Evolutionary conservation across 192 early-diverging fungal genomes (phyloP), one percentile per base, ranked within the genome.

Genomic region (Entomortierella parvispora): DNA sequence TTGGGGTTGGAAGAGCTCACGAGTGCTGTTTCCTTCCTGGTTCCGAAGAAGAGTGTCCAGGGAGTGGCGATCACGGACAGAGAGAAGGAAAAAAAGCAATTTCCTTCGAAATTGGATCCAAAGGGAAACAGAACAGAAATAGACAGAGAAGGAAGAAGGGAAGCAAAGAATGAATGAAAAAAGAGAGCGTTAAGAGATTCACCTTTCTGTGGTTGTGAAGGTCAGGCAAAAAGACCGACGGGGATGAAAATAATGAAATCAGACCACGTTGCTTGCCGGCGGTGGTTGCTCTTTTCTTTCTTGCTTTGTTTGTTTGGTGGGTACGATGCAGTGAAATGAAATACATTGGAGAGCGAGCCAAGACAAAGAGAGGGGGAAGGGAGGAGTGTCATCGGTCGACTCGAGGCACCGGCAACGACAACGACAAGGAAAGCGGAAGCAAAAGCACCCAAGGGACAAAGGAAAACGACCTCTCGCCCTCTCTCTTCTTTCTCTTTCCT

Each of bases 1-100:
- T n/a, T n/a, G n/a, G n/a, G n/a, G n/a, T n/a, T n/a, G n/a, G 11
- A 12, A 25, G 50, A 15, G 22, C 56, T 23, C n/a, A 44, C 48
- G 20, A 58, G 32, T 44, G 49, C 34, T 65, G 48, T 60, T 26
- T 67, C 53, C 32, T 58, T 59, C 63, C 56, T 66, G 52, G 18
- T 60, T 11, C 32, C 37, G 40, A 33, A 28, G 22, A 47, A 22
- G 48, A 12, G 34, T 22, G 0, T 53, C 58, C n/a, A n/a, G n/a
- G n/a, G n/a, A n/a, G n/a, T n/a, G n/a, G n/a, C n/a, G n/a, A n/a
- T n/a, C n/a, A n/a, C n/a, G n/a, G n/a, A n/a, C n/a, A n/a, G n/a
- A n/a, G n/a, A n/a, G n/a, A n/a, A n/a, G n/a, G n/a, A n/a, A n/a
- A n/a, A n/a, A 25, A 31, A 45, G 50, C 28, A 60, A 25, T 52